Evolutionary conservation across 2,329 filamentous ascomycete genomes (phyloP).

Genomic region (Aureobasidium melanogenum): DNA sequence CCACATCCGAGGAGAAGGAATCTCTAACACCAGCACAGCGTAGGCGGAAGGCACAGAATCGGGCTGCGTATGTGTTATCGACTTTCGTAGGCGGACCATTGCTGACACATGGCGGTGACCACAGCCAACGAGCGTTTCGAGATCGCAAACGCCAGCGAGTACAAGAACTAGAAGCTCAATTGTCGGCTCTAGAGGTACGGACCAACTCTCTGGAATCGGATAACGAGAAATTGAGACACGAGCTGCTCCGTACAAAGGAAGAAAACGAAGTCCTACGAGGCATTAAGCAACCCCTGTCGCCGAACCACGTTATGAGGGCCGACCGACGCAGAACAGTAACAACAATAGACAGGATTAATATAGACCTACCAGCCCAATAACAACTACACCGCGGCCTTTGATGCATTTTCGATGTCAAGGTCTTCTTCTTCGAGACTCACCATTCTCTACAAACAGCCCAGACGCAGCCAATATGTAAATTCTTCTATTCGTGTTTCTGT

Average conservation of each 20-base stretch:
- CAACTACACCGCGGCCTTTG: background rate
- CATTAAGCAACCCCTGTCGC: background rate
- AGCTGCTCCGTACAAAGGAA: conserved; percentile 73
- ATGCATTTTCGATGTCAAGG: background rate
- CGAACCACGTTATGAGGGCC: background rate
- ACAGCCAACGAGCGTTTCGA: conserved; percentile 86
- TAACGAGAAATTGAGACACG: conserved; percentile 77
- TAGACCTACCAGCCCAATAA: background rate
- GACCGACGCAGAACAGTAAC: background rate
- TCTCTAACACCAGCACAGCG: conserved; percentile 41
- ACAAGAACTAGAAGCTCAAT: conserved; percentile 82
- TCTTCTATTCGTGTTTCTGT: background rate
- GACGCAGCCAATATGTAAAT: background rate
- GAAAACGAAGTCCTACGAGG: conserved; percentile 75
- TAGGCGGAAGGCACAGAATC: conserved; percentile 59
- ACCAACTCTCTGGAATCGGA: conserved; percentile 66
- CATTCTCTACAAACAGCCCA: background rate
- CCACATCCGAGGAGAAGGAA: conserved; percentile 41
- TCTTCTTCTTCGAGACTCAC: background rate
- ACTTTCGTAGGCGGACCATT: background rate
- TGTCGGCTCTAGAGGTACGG: conserved; percentile 65
- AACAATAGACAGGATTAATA: background rate
- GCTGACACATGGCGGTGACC: conserved; percentile 7
- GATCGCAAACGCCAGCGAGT: conserved; percentile 94
- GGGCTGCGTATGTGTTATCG: conserved; percentile 55